Base-by-base conservation (phyloP, 2,329 filamentous ascomycete genomes). In the Sclerotinia glacialis region DNA sequence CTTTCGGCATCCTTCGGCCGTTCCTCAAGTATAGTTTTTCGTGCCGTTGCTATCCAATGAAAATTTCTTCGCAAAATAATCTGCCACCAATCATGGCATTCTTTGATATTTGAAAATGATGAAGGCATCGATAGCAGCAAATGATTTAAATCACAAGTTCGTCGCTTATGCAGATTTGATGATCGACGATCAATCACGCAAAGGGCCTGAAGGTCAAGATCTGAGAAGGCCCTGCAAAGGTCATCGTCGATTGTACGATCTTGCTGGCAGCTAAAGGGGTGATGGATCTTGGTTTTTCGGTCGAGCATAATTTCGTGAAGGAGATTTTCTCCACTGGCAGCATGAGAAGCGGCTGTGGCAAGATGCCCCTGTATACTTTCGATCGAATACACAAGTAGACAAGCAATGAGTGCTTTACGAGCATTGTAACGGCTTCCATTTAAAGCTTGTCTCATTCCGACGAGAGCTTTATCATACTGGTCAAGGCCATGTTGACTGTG, bases 331-430 rank as follows among this genome's bases (percentile, higher is more conserved):
- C 42, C 67, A 26, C 42, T 50, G 16, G 53, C 40, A 44, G 65
- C 67, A 64, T 67, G 65, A 5, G 55, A 6, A 44, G 56, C 55
- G 5, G 67, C 67, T 14, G 59, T 54, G 18, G 65, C 54, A 40
- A 64, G 54, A 54, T 63, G 54, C 1, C 67, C 67, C 16, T 55
- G 55, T 14, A 69, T 58, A 56, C 49, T 67, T 59, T 69, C 67
- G 14, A 69, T 65, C n/a, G 66, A 67, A 42, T 66, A 67, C 18
- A 69, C 52, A 16, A 69, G 60, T 31, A 69, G 26, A 53, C 66
- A 65, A 18, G 67, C 47, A 23, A 67, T 47, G 8, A 67, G 49
- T n/a, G 52, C 67, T 21, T 59, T 65, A 40, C 60, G 61, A 21
- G 46, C 26, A 53, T 63, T 58, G 26, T 40, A 59, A 37, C 49